Evolutionary conservation across 2,329 filamentous ascomycete genomes (phyloP).

Genomic region (Aspergillus terreus): DNA sequence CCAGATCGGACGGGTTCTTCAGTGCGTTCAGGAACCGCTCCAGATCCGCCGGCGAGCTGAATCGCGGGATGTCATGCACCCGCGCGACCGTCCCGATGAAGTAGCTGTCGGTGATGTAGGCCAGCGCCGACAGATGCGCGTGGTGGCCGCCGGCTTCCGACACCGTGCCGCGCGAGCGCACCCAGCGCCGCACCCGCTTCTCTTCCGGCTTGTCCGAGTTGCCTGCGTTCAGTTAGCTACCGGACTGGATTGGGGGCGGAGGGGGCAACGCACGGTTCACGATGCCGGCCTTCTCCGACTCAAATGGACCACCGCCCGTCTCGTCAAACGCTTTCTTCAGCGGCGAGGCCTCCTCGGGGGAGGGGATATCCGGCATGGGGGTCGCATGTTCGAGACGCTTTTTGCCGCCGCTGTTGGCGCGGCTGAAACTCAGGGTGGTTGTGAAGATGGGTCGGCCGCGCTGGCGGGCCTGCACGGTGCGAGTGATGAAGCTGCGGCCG

Average conservation of each 20-base stretch:
- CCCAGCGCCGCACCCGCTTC: constrained; percentile 61
- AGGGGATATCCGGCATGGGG: constrained; percentile 53
- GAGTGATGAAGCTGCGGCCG: constrained; percentile 82
- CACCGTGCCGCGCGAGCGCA: constrained; percentile 60
- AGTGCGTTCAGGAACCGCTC: constrained; percentile 37
- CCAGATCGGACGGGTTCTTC: constrained; percentile 43
- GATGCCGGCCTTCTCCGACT: constrained; percentile 55
- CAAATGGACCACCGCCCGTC: constrained; percentile 50
- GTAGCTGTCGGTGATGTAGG: constrained; percentile 88
- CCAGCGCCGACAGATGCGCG: constrained; percentile 81
- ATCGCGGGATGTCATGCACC: constrained; percentile 76
- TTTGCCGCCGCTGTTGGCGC: constrained; percentile 52
- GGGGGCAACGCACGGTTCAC: constrained; percentile 47
- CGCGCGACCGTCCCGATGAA: constrained; percentile 87
- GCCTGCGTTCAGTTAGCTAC: constrained; percentile 25
- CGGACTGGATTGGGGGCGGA: not conserved
- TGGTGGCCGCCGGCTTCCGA: constrained; percentile 68
- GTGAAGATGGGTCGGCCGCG: constrained; percentile 89
- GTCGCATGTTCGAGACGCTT: constrained; percentile 63
- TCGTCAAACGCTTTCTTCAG: constrained; percentile 25
- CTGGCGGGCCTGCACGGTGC: constrained; percentile 94
- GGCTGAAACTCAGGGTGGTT: constrained; percentile 84
- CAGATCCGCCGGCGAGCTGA: constrained; percentile 51
- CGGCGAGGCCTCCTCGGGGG: constrained; percentile 32
- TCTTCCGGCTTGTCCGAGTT: constrained; percentile 54